Evolutionary conservation across 2,329 filamentous ascomycete genomes (phyloP).

Genomic region (Claviceps fusiformis): DNA sequence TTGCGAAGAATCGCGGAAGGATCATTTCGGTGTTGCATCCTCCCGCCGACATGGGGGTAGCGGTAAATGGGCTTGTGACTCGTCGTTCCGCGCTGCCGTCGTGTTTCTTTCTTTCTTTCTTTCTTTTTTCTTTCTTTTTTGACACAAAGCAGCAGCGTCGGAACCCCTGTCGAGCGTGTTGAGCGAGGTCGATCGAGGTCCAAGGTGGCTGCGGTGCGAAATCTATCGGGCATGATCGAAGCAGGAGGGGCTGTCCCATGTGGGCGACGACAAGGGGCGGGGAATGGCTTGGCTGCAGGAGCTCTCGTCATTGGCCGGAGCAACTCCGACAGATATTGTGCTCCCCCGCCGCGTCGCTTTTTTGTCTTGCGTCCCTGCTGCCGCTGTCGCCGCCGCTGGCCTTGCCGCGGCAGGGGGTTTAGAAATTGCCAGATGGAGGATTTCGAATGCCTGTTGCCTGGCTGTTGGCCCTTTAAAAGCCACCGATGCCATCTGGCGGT

Average conservation of each 20-base stretch:
- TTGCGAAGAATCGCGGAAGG: conserved; percentile 3
- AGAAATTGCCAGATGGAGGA: too few species aligned
- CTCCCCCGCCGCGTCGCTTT: not conserved
- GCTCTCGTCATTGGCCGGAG: not conserved
- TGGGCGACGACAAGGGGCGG: not conserved
- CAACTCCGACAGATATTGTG: conserved; percentile 1
- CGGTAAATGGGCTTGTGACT: not conserved
- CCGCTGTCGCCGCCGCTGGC: not conserved
- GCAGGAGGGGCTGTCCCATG: not conserved
- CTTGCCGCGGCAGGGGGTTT: too few species aligned
- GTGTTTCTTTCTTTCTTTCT: not conserved
- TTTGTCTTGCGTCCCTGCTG: not conserved
- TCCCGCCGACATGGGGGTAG: not conserved
- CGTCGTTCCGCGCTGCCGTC: not conserved
- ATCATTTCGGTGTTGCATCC: not conserved
- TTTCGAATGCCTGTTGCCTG: too few species aligned
- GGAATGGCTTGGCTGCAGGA: too few species aligned
- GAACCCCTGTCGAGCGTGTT: not conserved
- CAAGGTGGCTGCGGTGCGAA: conserved; percentile 1
- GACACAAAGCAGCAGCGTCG: not conserved
- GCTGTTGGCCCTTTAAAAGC: too few species aligned
- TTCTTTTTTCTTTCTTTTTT: too few species aligned
- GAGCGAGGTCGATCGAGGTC: not conserved
- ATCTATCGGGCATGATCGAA: conserved; percentile 2
- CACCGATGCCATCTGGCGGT: not conserved